Conservation (phyloP, 148 eudicot species). For the Rhododendron ovatum region DNA sequence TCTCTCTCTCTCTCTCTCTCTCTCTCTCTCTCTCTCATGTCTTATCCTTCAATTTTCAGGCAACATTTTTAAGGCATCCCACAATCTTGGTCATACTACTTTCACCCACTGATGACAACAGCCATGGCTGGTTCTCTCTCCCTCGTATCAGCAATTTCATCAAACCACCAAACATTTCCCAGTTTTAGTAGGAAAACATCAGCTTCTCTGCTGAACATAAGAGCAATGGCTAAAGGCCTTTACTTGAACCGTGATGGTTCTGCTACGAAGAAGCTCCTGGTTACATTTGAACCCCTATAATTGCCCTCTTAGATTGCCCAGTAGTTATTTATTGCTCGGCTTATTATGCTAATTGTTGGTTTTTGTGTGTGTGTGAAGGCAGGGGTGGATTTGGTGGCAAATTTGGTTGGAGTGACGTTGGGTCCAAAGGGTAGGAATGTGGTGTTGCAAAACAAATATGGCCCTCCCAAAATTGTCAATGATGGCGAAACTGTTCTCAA, state of each 20-base stretch:
- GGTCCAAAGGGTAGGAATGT: slow-evolving; percentile 99
- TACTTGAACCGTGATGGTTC: slow-evolving; percentile 85
- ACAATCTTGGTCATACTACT: not conserved
- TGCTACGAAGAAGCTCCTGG: slow-evolving; percentile 79
- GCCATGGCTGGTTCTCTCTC: slow-evolving; percentile 39
- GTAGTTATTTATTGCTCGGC: not conserved
- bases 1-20: not conserved
- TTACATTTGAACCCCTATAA: slow-evolving; percentile 9
- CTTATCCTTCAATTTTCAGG: not conserved
- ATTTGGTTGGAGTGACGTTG: slow-evolving; percentile 81
- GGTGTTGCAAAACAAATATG: slow-evolving; percentile 83
- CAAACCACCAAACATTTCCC: slow-evolving; percentile 16
- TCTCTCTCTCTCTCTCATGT: not conserved
- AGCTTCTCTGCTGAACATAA: slow-evolving; percentile 20
- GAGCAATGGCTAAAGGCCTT: slow-evolving; percentile 68
- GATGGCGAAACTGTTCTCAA: slow-evolving; percentile 96
- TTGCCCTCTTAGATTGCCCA: not conserved
- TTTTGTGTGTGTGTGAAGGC: slow-evolving; percentile 37
- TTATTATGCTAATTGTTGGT: not conserved
- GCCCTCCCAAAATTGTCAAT: slow-evolving; percentile 95
- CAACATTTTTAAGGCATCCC: not conserved
- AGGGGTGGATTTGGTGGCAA: slow-evolving; percentile 84
- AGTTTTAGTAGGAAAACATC: slow-evolving; percentile 16
- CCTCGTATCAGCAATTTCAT: slow-evolving; percentile 31
- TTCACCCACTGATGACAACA: not conserved